Conservation (phyloP, 805 yeast species). For the Spathaspora arborariae region DNA sequence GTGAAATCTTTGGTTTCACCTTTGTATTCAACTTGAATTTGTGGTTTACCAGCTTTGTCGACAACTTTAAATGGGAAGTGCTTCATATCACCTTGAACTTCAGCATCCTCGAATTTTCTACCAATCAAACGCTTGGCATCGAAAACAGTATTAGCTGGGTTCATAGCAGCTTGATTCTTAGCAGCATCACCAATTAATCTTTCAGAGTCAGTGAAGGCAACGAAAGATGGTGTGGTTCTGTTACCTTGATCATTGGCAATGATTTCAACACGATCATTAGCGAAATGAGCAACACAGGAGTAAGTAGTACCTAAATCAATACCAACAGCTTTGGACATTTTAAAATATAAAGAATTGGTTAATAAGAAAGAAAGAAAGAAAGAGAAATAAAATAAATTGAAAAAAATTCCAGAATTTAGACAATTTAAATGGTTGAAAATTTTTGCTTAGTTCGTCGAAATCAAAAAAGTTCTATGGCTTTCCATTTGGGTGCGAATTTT, state of each 20-base stretch:
- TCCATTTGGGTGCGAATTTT: constrained; percentile 3
- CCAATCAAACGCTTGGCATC: constrained; percentile 95
- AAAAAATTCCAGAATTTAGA: not conserved
- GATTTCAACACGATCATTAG: constrained; percentile 90
- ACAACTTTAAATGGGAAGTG: constrained; percentile 85
- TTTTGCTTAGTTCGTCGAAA: constrained; percentile 3
- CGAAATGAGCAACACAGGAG: constrained; percentile 94
- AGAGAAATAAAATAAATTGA: constrained; percentile 1
- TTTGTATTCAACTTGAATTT: constrained; percentile 78
- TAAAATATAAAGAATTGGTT: constrained; percentile 6
- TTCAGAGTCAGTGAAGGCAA: constrained; percentile 91
- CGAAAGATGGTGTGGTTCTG: constrained; percentile 96
- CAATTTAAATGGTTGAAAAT: constrained; percentile 2
- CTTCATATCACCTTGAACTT: constrained; percentile 56
- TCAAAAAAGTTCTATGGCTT: not conserved
- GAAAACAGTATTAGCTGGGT: constrained; percentile 88
- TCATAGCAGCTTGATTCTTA: constrained; percentile 95
- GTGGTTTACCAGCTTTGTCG: constrained; percentile 73
- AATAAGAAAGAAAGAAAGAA: constrained; percentile 1
- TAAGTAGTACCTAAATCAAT: constrained; percentile 94
- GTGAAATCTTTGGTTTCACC: constrained; percentile 87
- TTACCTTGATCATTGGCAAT: constrained; percentile 98
- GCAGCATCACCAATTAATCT: constrained; percentile 97
- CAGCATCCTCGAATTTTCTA: constrained; percentile 78
- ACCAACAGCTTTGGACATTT: constrained; percentile 65